phyloP scores from a whole-genome alignment of 2,329 filamentous ascomycete species.

The Alternaria dauci region DNA sequence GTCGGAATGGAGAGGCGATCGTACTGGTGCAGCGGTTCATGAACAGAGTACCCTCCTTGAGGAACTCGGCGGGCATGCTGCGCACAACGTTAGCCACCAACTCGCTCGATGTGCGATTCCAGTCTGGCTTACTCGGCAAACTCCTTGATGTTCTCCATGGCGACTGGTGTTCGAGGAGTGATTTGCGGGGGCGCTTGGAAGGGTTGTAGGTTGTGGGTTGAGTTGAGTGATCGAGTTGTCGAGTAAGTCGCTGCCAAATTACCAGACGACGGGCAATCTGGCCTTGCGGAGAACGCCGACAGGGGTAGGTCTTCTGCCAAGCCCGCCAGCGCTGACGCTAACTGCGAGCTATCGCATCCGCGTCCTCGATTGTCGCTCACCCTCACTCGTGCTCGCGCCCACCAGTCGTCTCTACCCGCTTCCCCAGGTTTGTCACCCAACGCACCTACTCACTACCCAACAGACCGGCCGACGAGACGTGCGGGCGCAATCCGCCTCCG shows the following conservation, averaged over 20 bases:
- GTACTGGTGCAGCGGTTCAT: conserved; percentile 59
- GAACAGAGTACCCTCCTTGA: conserved; percentile 60
- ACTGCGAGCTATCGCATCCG: conserved; percentile 22
- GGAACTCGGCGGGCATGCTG: conserved; percentile 52
- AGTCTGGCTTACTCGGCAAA: conserved; percentile 64
- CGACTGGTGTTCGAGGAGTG: conserved; percentile 39
- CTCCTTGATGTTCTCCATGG: conserved; percentile 75
- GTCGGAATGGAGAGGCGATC: neutral
- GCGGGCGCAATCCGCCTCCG: conserved; percentile 1
- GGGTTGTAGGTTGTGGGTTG: neutral
- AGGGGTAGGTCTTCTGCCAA: conserved; percentile 28
- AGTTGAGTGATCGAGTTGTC: conserved; percentile 9
- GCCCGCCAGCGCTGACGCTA: conserved; percentile 10
- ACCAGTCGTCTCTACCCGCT: conserved; percentile 22
- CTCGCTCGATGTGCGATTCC: neutral
- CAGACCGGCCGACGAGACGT: neutral
- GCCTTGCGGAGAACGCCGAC: conserved; percentile 37
- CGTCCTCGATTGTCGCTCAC: conserved; percentile 21
- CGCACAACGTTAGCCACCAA: conserved; percentile 30
- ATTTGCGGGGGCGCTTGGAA: conserved; percentile 8
- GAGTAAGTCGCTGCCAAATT: conserved; percentile 22
- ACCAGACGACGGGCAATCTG: conserved; percentile 38
- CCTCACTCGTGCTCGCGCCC: conserved; percentile 22
- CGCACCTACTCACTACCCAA: conserved; percentile 14
- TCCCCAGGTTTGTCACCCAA: conserved; percentile 27